phyloP scores from a whole-genome alignment of 768 basidiomycete genomes.

The Trametes cingulata region DNA sequence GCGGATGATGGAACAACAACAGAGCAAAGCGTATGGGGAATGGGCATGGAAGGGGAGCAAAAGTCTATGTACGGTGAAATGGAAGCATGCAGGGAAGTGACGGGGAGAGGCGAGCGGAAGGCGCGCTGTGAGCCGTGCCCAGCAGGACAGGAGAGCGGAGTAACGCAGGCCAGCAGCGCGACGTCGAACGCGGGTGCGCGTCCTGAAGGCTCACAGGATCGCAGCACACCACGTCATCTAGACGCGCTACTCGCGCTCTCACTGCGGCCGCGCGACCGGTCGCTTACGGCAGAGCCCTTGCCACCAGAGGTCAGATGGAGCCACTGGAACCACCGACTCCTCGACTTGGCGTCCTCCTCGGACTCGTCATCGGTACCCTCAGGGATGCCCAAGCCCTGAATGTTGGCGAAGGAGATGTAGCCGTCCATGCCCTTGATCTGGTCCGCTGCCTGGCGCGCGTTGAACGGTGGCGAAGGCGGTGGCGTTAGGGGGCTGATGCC shows the following conservation, averaged over 20 bases:
- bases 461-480: constrained; percentile 50
- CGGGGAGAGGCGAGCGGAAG: not conserved
- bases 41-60: not conserved
- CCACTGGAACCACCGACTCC: constrained; percentile 29
- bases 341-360: constrained; percentile 24
- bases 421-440: constrained; percentile 57
- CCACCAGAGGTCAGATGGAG: constrained; percentile 14
- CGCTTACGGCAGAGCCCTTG: constrained; percentile 5
- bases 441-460: constrained; percentile 61
- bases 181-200: constrained; percentile 11
- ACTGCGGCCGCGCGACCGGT: constrained; percentile 15
- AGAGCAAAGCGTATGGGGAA: constrained; percentile 9
- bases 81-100: not conserved
- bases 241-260: constrained; percentile 22
- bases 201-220: constrained; percentile 5
- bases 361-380: constrained; percentile 40
- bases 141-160: constrained; percentile 14
- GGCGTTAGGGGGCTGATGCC: constrained; percentile 28
- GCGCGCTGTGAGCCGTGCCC: constrained; percentile 8
- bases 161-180: constrained; percentile 7
- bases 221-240: constrained; percentile 10
- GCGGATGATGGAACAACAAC: constrained; percentile 12
- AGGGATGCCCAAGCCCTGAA: constrained; percentile 68
- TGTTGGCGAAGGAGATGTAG: constrained; percentile 66
- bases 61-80: constrained; percentile 2